These are phyloP conservation scores for Sutorius eximius DNA, from an alignment of 1,284 basidiomycete species.

Conservation along the genomic window DNA sequence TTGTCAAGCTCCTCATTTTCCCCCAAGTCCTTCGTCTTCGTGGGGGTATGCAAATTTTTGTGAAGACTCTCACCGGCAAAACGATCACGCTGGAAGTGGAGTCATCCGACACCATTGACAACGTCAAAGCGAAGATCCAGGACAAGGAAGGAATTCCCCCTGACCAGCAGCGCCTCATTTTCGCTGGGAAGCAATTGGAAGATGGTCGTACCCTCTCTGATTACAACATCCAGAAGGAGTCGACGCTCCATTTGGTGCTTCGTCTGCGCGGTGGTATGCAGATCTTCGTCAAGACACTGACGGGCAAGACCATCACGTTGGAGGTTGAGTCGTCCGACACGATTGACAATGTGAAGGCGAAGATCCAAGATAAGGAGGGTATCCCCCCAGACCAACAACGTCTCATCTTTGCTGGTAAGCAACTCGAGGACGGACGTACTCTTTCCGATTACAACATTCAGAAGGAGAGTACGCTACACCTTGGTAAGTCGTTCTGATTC, in stretches of 20 bases:
- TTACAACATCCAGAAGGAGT: slow-evolving; percentile 78
- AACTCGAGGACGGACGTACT: slow-evolving; percentile 68
- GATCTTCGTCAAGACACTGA: slow-evolving; percentile 70
- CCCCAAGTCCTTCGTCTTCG: slow-evolving; percentile 60
- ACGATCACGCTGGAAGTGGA: slow-evolving; percentile 89
- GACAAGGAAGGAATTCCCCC: slow-evolving; percentile 84
- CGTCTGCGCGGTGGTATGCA: slow-evolving; percentile 60
- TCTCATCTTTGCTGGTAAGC: slow-evolving; percentile 77
- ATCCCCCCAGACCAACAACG: slow-evolving; percentile 75
- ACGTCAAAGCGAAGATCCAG: slow-evolving; percentile 84
- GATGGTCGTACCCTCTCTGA: slow-evolving; percentile 76
- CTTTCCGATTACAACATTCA: slow-evolving; percentile 70
- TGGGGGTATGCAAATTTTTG: slow-evolving; percentile 76
- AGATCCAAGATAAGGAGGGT: slow-evolving; percentile 78
- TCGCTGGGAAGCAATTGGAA: slow-evolving; percentile 80
- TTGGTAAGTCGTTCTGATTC: slow-evolving; percentile 36
- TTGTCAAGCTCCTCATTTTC: not conserved
- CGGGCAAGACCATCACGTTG: slow-evolving; percentile 79
- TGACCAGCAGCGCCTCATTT: slow-evolving; percentile 84
- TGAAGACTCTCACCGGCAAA: slow-evolving; percentile 78
- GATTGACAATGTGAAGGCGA: slow-evolving; percentile 72
- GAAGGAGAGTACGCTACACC: slow-evolving; percentile 70
- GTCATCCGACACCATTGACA: slow-evolving; percentile 88
- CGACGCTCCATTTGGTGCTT: slow-evolving; percentile 58
- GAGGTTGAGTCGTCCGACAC: slow-evolving; percentile 78